Percentiles rank a stretch among this genome's conserved stretches.
Conservation (phyloP, 2,329 filamentous ascomycete genomes). For the Coniosporium tulheliwenetii region DNA sequence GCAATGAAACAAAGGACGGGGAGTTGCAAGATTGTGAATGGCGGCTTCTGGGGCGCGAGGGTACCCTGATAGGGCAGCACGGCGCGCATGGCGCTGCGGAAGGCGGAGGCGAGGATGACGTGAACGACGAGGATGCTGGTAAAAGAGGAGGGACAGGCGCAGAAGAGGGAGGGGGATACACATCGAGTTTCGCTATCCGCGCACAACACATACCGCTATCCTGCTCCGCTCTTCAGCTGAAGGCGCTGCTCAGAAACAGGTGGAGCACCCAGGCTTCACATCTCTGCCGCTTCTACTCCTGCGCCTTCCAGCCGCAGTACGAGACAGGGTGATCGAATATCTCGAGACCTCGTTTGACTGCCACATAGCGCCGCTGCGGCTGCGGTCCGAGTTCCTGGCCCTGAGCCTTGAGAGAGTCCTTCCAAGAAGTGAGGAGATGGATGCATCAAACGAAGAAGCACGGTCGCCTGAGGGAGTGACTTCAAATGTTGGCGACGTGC, state of each 20-base stretch:
- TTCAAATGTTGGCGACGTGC: constrained; percentile 14
- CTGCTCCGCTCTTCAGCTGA: constrained; percentile 21
- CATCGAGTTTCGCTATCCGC: constrained; percentile 34
- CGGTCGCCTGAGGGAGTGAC: not conserved
- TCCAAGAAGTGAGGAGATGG: not conserved
- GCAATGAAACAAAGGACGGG: constrained; percentile 27
- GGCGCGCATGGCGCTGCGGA: no score
- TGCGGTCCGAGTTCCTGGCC: constrained; percentile 30
- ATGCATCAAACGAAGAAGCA: constrained; percentile 30
- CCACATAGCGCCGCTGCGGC: constrained; percentile 26
- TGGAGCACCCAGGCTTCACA: constrained; percentile 22
- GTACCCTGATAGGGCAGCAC: constrained; percentile 12
- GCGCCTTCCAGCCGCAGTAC: constrained; percentile 32
- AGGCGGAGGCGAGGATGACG: constrained; percentile 9
- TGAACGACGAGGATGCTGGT: constrained; percentile 4
- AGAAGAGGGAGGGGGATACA: constrained; percentile 25
- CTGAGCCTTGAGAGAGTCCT: constrained; percentile 19
- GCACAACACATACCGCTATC: constrained; percentile 32
- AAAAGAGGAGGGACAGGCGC: constrained; percentile 1
- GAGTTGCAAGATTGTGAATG: constrained; percentile 31
- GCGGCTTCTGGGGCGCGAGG: constrained; percentile 25
- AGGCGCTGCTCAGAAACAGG: constrained; percentile 6
- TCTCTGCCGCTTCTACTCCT: constrained; percentile 34
- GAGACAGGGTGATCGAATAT: constrained; percentile 33
- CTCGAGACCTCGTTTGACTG: constrained; percentile 34